Conservation (phyloP, 73 alveolate genomes). For the Tetrahymena elliotti region DNA sequence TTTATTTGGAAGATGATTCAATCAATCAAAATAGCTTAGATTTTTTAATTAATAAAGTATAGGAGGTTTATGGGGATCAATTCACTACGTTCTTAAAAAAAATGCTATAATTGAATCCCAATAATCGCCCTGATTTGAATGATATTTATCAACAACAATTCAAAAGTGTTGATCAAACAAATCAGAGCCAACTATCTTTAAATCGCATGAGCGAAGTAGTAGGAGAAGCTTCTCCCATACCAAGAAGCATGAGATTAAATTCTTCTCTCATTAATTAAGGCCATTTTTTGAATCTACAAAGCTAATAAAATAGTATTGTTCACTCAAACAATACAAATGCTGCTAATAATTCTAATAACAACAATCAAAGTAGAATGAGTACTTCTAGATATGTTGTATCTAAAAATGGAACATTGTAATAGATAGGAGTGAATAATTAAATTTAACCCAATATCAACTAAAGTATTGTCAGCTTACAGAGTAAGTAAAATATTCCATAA, state of each 20-base stretch:
- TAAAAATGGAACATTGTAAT: not conserved
- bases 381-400: not conserved
- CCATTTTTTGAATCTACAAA: not conserved
- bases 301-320: not conserved
- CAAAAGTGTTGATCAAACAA: not conserved
- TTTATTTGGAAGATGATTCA: not conserved
- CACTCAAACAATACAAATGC: not conserved
- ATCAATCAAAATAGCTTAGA: not conserved
- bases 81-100: not conserved
- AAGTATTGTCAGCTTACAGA: not conserved
- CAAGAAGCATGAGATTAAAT: not conserved
- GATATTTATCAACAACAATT: not conserved
- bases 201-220: not conserved
- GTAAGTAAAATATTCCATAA: not conserved
- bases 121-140: not conserved
- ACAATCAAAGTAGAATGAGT: not conserved
- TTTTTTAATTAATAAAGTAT: not conserved
- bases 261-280: not conserved
- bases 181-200: not conserved
- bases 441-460: not conserved
- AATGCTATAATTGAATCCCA: not conserved
- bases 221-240: not conserved
- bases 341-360: not conserved
- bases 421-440: not conserved
- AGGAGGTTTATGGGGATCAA: not conserved